A percentile compares a stretch with the other conserved stretches of the same genome.
phyloP scores from a whole-genome alignment of 2,329 filamentous ascomycete genomes.

The Periconia sp. region DNA sequence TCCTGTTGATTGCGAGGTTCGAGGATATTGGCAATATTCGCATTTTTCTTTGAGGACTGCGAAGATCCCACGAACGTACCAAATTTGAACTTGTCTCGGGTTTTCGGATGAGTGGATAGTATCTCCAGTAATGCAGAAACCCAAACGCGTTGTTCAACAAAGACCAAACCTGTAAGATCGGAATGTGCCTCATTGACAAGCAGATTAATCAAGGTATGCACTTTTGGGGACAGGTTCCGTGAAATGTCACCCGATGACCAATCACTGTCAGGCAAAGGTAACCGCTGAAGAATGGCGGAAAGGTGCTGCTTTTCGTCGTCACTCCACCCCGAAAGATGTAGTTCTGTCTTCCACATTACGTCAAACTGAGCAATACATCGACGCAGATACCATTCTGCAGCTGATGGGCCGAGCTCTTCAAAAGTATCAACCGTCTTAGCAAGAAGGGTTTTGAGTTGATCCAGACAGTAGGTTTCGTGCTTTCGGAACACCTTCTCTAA shows the following conservation, averaged over 20 bases:
- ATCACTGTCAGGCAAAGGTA: constrained; percentile 11
- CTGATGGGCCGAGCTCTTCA: constrained; percentile 41
- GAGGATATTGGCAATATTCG: constrained; percentile 53
- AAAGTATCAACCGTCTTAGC: constrained; percentile 35
- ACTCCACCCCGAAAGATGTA: constrained; percentile 32
- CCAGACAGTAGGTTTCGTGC: constrained; percentile 43
- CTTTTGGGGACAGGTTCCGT: constrained; percentile 36
- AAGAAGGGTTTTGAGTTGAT: constrained; percentile 41
- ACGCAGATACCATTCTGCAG: constrained; percentile 44
- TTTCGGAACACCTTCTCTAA: constrained; percentile 30
- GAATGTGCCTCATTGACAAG: constrained; percentile 36
- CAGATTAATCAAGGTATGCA: constrained; percentile 39
- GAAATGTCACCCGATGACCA: constrained; percentile 11
- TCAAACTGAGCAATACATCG: constrained; percentile 38
- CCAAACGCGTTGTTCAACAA: constrained; percentile 50
- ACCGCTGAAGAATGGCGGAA: constrained; percentile 18
- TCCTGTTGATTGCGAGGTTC: constrained; percentile 51
- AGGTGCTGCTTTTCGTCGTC: constrained; percentile 41
- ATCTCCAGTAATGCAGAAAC: constrained; percentile 47
- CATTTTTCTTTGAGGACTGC: constrained; percentile 44
- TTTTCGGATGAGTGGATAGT: constrained; percentile 33
- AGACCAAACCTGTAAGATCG: constrained; percentile 47
- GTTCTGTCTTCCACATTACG: constrained; percentile 14
- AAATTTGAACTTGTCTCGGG: constrained; percentile 39
- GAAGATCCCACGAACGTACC: constrained; percentile 59